Evolutionary conservation across 2,329 filamentous ascomycete species (phyloP).

Genomic region (Epichloe elymi): DNA sequence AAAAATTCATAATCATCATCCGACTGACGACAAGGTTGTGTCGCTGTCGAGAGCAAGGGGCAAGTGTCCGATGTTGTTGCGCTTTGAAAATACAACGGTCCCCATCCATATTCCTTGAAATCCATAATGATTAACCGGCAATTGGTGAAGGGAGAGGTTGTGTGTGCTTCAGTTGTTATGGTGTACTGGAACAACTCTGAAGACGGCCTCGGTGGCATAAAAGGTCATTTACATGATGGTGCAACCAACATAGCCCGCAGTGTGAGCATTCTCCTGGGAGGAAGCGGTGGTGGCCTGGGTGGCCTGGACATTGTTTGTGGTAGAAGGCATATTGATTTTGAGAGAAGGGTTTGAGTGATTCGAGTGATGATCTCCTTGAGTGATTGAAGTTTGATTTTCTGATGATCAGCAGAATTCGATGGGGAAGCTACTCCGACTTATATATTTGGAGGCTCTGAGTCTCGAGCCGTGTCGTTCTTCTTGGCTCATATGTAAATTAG

Average conservation of each 20-base stretch:
- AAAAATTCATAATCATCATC: background rate
- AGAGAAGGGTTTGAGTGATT: background rate
- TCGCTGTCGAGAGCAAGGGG: background rate
- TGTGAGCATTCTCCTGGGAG: background rate
- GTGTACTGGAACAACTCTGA: background rate
- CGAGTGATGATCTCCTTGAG: background rate
- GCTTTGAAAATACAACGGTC: background rate
- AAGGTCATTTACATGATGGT: constrained; percentile 20
- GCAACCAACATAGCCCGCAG: constrained; percentile 12
- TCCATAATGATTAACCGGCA: background rate
- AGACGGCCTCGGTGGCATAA: background rate
- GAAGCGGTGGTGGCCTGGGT: constrained; percentile 10
- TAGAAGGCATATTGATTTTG: constrained; percentile 18
- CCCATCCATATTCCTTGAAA: background rate
- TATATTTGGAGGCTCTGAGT: background rate
- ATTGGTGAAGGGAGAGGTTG: background rate
- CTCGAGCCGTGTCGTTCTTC: background rate
- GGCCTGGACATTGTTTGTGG: constrained; percentile 12
- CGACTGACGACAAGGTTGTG: background rate
- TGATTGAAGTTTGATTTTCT: background rate
- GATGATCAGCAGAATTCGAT: background rate
- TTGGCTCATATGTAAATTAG: background rate
- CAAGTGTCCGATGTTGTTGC: background rate
- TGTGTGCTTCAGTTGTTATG: background rate
- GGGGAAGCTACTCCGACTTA: background rate